Percentiles rank a stretch among this genome's conserved stretches.
Evolutionary conservation across 495 filamentous ascomycete genomes (phyloP).

Genomic region (Usnea hakonensis): DNA sequence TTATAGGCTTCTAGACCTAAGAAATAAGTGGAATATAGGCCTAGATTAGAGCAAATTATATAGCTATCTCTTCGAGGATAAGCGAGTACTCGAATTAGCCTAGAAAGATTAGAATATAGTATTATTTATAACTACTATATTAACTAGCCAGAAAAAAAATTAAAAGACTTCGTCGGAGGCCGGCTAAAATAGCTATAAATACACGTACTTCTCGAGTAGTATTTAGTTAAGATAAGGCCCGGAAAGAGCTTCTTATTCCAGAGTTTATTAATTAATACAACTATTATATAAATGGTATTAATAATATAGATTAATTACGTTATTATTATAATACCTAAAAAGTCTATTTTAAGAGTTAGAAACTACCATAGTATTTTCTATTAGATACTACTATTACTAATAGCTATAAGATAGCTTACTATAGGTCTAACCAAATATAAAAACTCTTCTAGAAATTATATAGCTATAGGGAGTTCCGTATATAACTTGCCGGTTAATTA

Average conservation of each 20-base stretch:
- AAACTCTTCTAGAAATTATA: not conserved
- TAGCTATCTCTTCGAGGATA: not conserved
- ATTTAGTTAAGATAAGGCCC: not conserved
- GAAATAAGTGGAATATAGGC: not conserved
- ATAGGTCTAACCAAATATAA: too few species aligned
- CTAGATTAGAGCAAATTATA: not conserved
- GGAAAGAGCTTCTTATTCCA: conserved; percentile 1
- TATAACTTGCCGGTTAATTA: too few species aligned
- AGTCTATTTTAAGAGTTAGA: too few species aligned
- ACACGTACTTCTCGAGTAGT: not conserved
- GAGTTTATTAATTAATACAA: conserved; percentile 5
- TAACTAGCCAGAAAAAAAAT: not conserved
- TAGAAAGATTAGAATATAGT: conserved; percentile 10
- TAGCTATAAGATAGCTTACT: not conserved
- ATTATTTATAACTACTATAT: conserved; percentile 8
- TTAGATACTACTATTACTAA: conserved; percentile 12
- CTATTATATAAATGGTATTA: too few species aligned
- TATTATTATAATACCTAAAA: conserved; percentile 12
- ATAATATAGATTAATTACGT: too few species aligned
- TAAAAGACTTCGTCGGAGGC: not conserved
- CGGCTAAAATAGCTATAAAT: conserved; percentile 1
- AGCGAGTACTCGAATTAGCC: not conserved
- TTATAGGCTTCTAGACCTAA: not conserved
- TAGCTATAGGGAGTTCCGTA: not conserved
- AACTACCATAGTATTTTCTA: conserved; percentile 5